Base-by-base conservation (phyloP, 2,329 filamentous ascomycete species). In the Elsinoe australis region DNA sequence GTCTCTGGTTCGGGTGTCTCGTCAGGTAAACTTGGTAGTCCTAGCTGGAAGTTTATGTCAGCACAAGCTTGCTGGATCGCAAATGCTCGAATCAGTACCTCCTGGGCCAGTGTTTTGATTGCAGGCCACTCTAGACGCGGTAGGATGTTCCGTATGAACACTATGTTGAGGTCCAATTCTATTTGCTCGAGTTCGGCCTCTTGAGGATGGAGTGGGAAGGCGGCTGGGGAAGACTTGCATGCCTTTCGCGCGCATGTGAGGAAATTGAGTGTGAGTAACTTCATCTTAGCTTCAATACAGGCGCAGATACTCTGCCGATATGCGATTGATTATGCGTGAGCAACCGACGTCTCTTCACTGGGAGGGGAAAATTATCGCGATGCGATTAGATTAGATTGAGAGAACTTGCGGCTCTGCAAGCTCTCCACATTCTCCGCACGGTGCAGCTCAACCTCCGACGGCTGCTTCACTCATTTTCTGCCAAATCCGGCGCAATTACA, bases 211-310 rank as follows among this genome's bases (percentile, higher is more conserved):
- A 98, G 76, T 2, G 92, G 92, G 62, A 94, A 96, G 18, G 87
- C 87, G 46, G 77, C 71, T 4, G 83, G 73, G 24, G 83, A 82
- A 50, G 80, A 78, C 70, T 94, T 95, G 83, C 92, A 98, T 49
- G 85, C 75, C 74, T 95, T 96, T 64, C 94, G 85, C 53, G 92
- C 90, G 74, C 92, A 98, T 60, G 87, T 92, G 55, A 96, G 74
- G 69, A 98, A 98, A 70, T 96, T 96, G 60, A 94, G 82, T 52
- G 88, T 95, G 46, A 96, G 79, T 54, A 96, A 74, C 68, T 96
- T 96, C 92, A 98, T 98, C 14, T n/a, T n/a, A n/a, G n/a, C n/a
- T n/a, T n/a, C n/a, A n/a, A n/a, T n/a, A n/a, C n/a, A n/a, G n/a
- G n/a, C n/a, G n/a, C n/a, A n/a, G n/a, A n/a, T n/a, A n/a, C n/a